phyloP scores from a whole-genome alignment of 768 basidiomycete genomes.

The Crassisporium funariophilum region DNA sequence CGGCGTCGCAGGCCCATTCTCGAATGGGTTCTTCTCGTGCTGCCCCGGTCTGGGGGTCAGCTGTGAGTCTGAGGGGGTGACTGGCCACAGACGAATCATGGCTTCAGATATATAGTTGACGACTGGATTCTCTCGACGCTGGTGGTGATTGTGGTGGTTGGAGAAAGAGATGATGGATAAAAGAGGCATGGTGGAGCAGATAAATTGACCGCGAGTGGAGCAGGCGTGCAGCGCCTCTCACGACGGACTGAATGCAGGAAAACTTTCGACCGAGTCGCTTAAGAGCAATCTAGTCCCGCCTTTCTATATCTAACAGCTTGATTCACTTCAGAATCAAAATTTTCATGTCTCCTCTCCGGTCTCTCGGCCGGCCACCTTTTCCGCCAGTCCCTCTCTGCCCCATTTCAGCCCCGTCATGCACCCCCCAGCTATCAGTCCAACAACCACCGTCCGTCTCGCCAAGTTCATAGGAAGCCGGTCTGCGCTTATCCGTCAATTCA shows the following conservation, averaged over 20 bases:
- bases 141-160: conserved; percentile 15
- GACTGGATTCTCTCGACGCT: too few species aligned
- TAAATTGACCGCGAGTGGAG: conserved; percentile 11
- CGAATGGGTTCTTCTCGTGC: conserved; percentile 62
- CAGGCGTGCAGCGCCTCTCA: too few species aligned
- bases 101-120: conserved; percentile 14
- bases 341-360: conserved; percentile 23
- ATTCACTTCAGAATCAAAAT: too few species aligned
- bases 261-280: too few species aligned
- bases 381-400: conserved; percentile 32
- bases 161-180: conserved; percentile 4
- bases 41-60: conserved; percentile 57
- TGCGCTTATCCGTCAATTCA: conserved; percentile 25
- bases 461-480: conserved; percentile 61
- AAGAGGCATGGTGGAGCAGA: conserved; percentile 14
- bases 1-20: conserved; percentile 37
- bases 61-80: conserved; percentile 49
- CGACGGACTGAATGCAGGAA: too few species aligned
- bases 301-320: too few species aligned
- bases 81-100: conserved; percentile 75
- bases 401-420: conserved; percentile 50
- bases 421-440: conserved; percentile 62
- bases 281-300: too few species aligned
- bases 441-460: conserved; percentile 45
- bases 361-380: conserved; percentile 20